Conservation (phyloP, 345 rosid species). For the Barbarea vulgaris region DNA sequence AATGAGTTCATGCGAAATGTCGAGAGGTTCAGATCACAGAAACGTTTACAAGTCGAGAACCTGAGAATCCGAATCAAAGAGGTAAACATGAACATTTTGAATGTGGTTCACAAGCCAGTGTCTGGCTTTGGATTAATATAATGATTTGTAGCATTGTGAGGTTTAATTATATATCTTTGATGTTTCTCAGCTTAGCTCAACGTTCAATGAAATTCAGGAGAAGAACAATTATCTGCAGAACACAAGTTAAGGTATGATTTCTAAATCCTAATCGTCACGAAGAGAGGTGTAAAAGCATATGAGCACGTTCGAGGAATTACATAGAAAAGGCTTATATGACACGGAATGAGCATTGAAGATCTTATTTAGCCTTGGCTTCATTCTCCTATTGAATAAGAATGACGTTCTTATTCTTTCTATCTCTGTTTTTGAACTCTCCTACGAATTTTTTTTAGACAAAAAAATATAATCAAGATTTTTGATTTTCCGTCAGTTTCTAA, state of each 20-base stretch:
- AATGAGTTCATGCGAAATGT: conserved; percentile 47
- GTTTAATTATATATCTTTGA: background rate
- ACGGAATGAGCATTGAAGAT: background rate
- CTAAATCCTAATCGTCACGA: background rate
- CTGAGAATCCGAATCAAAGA: conserved; percentile 44
- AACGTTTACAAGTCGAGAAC: conserved; percentile 39
- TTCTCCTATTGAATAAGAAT: background rate
- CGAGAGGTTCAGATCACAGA: conserved; percentile 45
- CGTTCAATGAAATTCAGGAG: background rate
- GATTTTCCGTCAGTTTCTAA: background rate
- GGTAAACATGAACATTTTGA: conserved; percentile 36
- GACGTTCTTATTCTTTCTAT: background rate
- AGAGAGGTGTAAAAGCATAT: background rate
- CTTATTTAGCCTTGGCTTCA: background rate
- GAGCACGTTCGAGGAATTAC: background rate
- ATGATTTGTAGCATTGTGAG: background rate
- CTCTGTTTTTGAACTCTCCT: background rate
- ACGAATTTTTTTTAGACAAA: no score
- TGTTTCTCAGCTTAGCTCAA: conserved; percentile 26
- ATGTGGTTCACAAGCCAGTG: background rate
- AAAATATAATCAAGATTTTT: background rate
- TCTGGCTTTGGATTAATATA: background rate
- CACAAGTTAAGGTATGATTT: conserved; percentile 10
- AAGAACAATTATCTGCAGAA: conserved; percentile 24
- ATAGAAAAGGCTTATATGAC: background rate